Evolutionary conservation across 805 yeast species (phyloP).

Genomic region (Sugiyamaella qingdaonensis): DNA sequence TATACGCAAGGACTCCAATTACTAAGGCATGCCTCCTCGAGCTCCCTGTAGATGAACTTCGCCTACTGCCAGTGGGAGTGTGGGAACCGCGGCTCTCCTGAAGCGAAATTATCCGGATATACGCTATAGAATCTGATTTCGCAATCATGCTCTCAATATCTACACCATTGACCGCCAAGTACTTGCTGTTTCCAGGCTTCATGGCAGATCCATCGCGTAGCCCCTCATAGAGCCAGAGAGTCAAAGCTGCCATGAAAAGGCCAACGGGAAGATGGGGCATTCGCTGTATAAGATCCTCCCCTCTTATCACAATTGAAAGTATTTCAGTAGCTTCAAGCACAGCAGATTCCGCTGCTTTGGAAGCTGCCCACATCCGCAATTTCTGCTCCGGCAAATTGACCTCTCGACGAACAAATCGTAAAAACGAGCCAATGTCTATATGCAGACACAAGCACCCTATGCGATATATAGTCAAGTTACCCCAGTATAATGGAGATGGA

Average conservation of each 20-base stretch:
- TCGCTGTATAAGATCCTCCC: constrained; percentile 18
- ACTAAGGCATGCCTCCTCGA: not conserved
- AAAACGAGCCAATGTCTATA: not conserved
- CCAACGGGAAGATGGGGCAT: constrained; percentile 32
- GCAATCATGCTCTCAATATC: not conserved
- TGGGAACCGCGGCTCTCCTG: not conserved
- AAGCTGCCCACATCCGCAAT: constrained; percentile 18
- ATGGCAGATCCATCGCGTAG: not conserved
- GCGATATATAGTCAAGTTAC: not conserved
- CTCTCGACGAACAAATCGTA: constrained; percentile 4
- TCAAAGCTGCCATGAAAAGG: constrained; percentile 26
- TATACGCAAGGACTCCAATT: not conserved
- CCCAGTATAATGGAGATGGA: not conserved
- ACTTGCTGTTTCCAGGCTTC: not conserved
- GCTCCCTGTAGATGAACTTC: not conserved
- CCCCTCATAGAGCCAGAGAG: constrained; percentile 29
- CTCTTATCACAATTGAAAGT: not conserved
- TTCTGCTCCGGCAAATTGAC: constrained; percentile 17
- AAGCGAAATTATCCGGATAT: not conserved
- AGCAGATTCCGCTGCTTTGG: constrained; percentile 21
- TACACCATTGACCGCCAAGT: not conserved
- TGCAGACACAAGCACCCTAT: not conserved
- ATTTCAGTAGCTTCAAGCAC: not conserved
- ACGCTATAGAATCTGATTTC: not conserved
- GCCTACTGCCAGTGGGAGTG: not conserved